Base-by-base conservation (phyloP, 805 yeast genomes). In the Wickerhamomyces alni region DNA sequence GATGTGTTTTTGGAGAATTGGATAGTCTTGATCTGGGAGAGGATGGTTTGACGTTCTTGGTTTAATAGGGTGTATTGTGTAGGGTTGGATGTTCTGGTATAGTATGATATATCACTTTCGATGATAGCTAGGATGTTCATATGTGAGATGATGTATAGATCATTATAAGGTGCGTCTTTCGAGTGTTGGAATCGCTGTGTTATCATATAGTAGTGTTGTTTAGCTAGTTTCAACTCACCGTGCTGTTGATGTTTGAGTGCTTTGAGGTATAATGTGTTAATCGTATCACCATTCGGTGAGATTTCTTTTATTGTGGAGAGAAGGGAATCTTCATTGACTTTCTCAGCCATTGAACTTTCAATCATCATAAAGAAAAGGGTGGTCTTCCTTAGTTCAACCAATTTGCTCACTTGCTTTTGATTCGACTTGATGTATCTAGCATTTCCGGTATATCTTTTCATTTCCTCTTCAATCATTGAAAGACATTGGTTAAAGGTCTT, bases 191-290 rank as follows among this genome's bases (percentile, higher is more conserved):
- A 25, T 34, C 21, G 32, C 22, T 8, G 24, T 28, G 54, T 38
- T 4, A 33, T 34, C 11, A 18, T 36, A 33, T 29, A 17, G 43
- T 40, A 44, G 6, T 38, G n/a, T 8, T 12, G 4, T 18, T 47
- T 46, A 2, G 55, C 46, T 2, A 31, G 17, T 10, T 37, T 17
- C 11, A 45, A 17, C 5, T 46, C 31, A 10, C 52, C 53, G 6
- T 26, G 30, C 7, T 40, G 27, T 33, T 56, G 61, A 21, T 32
- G 30, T 7, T 29, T 37, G 19, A 52, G n/a, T 3, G 54, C 51
- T 8, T 35, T 29, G 1, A 48, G 9, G 18, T 48, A 53, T 3
- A 38, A 18, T 1, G 35, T 12, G 3, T 17, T 12, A n/a, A 40
- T 19, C 19, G 17, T n/a, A 6, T 24, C 22, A 8, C 29, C 39